A percentile compares a stretch with the other conserved stretches of the same genome.
Evolutionary conservation across 1,284 basidiomycete species (phyloP).

Genomic region (Sparassis latifolia): DNA sequence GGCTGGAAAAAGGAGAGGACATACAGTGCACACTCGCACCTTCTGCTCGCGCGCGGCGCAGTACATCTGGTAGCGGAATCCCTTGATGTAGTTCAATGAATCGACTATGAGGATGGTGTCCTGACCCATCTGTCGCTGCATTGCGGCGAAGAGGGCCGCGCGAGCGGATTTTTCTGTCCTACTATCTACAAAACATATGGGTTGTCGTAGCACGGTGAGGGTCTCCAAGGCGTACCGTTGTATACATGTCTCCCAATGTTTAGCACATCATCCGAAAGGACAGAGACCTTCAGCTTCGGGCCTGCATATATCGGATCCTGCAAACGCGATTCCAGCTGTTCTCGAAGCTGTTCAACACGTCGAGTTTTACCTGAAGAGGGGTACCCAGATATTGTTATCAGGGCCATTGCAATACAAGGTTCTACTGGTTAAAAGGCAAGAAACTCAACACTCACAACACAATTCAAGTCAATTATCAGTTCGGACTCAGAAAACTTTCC

Average conservation of each 20-base stretch:
- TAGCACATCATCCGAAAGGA: slow-evolving; percentile 79
- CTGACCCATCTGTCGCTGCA: slow-evolving; percentile 68
- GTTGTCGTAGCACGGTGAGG: neutral
- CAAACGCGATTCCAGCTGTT: slow-evolving; percentile 54
- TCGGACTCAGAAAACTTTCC: neutral
- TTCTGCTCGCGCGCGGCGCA: slow-evolving; percentile 90
- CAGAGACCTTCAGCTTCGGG: slow-evolving; percentile 46
- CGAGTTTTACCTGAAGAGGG: slow-evolving; percentile 84
- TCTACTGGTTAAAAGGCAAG: neutral
- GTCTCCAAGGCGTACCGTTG: slow-evolving; percentile 47
- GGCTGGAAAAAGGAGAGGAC: slow-evolving; percentile 25
- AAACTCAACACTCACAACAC: neutral
- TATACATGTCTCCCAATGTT: slow-evolving; percentile 66
- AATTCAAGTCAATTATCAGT: neutral
- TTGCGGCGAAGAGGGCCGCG: slow-evolving; percentile 79
- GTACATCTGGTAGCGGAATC: slow-evolving; percentile 96
- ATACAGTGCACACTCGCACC: slow-evolving; percentile 81
- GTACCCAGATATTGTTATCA: slow-evolving; percentile 88
- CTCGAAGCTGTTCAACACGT: slow-evolving; percentile 63
- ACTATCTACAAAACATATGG: slow-evolving; percentile 47
- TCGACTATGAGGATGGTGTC: slow-evolving; percentile 87
- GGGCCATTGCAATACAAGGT: slow-evolving; percentile 59
- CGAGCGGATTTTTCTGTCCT: slow-evolving; percentile 86
- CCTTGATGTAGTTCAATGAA: slow-evolving; percentile 94
- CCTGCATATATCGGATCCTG: slow-evolving; percentile 43